phyloP scores from a whole-genome alignment of 169 alveolate species.

The Babesia caballi region DNA sequence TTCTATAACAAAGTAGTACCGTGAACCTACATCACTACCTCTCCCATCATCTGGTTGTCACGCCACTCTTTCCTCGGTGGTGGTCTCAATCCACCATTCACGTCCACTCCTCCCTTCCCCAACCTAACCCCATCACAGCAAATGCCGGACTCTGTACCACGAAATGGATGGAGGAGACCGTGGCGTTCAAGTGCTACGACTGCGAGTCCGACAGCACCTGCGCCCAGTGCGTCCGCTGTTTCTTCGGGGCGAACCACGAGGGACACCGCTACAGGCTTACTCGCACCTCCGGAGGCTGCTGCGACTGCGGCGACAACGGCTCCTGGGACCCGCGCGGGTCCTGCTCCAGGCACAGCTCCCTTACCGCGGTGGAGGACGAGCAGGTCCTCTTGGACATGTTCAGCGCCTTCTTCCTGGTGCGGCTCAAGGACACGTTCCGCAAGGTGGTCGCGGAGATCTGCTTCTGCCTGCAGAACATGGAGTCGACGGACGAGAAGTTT shows the following conservation, averaged over 20 bases:
- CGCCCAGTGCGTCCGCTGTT: conserved; percentile 60
- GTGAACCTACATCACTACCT: too few relatives aligned
- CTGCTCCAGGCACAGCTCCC: conserved; percentile 37
- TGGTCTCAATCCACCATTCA: too few relatives aligned
- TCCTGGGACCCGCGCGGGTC: conserved; percentile 62
- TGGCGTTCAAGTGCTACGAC: conserved; percentile 62
- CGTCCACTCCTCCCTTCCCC: too few relatives aligned
- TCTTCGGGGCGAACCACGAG: conserved; percentile 52
- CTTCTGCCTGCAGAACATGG: not conserved
- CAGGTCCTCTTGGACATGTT: conserved; percentile 14
- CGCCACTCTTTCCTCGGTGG: too few relatives aligned
- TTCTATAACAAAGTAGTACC: too few relatives aligned
- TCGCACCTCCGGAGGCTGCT: conserved; percentile 62
- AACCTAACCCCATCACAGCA: too few relatives aligned
- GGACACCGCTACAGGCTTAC: conserved; percentile 51
- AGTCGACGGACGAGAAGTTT: conserved; percentile 9
- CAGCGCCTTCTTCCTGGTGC: conserved; percentile 6
- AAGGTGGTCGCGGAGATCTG: conserved; percentile 15
- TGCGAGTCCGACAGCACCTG: conserved; percentile 64
- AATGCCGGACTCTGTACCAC: conserved; percentile 53
- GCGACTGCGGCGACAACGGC: conserved; percentile 63
- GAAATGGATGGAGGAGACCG: conserved; percentile 63
- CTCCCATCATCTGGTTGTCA: too few relatives aligned
- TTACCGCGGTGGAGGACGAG: conserved; percentile 7
- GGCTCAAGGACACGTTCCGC: conserved; percentile 19